phyloP scores from a whole-genome alignment of 768 basidiomycete genomes.

The Russula earlei region DNA sequence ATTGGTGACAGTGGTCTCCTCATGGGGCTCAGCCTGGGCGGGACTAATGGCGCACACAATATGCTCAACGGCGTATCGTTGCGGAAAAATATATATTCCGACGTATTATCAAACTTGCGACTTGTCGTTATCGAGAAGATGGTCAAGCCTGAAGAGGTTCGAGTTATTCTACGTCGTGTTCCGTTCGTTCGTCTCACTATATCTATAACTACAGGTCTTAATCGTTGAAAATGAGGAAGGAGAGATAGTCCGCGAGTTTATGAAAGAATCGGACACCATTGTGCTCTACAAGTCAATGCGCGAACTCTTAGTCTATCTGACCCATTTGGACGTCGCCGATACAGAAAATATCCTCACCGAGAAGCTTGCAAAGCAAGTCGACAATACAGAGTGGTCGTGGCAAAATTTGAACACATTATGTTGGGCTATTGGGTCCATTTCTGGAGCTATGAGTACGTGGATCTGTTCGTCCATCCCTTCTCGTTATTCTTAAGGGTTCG shows the following conservation, averaged over 20 bases:
- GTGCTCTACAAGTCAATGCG: slow-evolving; percentile 99
- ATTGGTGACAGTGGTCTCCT: slow-evolving; percentile 79
- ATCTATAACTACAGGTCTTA: slow-evolving; percentile 52
- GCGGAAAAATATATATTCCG: slow-evolving; percentile 91
- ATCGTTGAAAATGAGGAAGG: slow-evolving; percentile 99
- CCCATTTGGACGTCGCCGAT: slow-evolving; percentile 91
- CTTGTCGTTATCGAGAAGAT: slow-evolving; percentile 96
- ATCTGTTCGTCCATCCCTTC: neutral
- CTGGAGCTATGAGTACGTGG: slow-evolving; percentile 93
- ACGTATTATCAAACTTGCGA: slow-evolving; percentile 88
- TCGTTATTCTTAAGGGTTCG: neutral
- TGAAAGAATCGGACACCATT: slow-evolving; percentile 98
- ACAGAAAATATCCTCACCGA: slow-evolving; percentile 97
- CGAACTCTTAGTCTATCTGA: slow-evolving; percentile 93
- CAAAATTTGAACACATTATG: slow-evolving; percentile 97
- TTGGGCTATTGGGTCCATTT: slow-evolving; percentile 99
- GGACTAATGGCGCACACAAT: slow-evolving; percentile 47
- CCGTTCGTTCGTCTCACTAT: slow-evolving; percentile 5
- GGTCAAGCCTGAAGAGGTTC: slow-evolving; percentile 98
- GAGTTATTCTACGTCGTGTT: slow-evolving; percentile 16
- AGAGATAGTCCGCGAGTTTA: slow-evolving; percentile 97
- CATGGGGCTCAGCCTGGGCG: slow-evolving; percentile 83
- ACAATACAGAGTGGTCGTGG: slow-evolving; percentile 99
- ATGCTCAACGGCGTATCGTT: slow-evolving; percentile 71
- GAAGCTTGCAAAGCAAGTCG: slow-evolving; percentile 94